phyloP scores from a whole-genome alignment of 371 early-diverging fungal genomes.

The Mucor lusitanicus region DNA sequence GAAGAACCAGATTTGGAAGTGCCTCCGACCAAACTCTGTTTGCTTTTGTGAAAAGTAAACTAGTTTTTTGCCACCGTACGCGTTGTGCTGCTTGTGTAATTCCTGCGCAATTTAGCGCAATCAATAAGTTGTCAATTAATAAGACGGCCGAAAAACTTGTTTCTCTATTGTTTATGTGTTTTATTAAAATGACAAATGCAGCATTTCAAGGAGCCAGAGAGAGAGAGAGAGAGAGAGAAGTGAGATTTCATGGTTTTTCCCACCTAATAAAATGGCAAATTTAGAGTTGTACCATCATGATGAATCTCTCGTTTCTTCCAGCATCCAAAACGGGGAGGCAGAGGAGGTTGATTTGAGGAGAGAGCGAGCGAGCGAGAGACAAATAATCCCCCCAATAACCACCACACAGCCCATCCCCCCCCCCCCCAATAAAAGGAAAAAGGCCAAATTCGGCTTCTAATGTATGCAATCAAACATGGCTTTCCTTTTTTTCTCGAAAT shows the following conservation, averaged over 20 bases:
- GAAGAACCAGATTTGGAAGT: slow-evolving; percentile 19
- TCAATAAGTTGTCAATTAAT: background rate
- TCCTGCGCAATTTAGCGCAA: background rate
- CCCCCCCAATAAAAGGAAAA: background rate
- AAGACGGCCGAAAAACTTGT: background rate
- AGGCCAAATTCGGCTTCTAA: background rate
- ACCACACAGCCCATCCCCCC: too few species aligned
- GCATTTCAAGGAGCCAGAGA: background rate
- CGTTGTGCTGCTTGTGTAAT: background rate
- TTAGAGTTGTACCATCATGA: background rate
- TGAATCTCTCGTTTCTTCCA: background rate
- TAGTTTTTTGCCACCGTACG: background rate
- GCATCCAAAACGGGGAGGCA: background rate
- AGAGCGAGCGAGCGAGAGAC: too few species aligned
- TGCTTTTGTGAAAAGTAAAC: background rate
- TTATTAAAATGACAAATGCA: background rate
- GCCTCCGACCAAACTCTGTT: slow-evolving; percentile 10
- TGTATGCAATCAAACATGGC: background rate
- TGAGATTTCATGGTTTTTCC: background rate
- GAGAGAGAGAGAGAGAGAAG: too few species aligned
- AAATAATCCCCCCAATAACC: background rate
- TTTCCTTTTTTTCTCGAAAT: background rate
- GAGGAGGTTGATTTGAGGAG: background rate
- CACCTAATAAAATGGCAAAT: background rate
- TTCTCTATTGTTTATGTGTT: background rate